A percentile compares a stretch with the other conserved stretches of the same genome.
Evolutionary conservation across 108 stramenopile genomes (phyloP).

Genomic region (Mediolabrus comicus): DNA sequence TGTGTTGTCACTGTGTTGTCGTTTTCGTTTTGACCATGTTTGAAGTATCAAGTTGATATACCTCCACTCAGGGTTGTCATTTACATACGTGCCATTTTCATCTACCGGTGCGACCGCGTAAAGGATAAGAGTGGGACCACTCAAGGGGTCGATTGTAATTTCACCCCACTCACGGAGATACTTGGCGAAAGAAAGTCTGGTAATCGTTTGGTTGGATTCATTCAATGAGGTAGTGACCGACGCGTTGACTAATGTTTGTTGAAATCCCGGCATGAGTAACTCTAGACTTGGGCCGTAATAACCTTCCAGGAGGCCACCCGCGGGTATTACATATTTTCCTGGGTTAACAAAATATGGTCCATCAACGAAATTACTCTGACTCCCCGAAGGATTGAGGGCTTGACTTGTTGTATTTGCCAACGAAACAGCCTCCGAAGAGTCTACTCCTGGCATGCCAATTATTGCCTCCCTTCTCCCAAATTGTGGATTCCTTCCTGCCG

Average conservation of each 20-base stretch:
- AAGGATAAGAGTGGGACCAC: conserved; percentile 27
- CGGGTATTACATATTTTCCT: conserved; percentile 37
- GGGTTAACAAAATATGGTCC: conserved; percentile 21
- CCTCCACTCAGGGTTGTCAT: conserved; percentile 38
- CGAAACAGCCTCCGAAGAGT: conserved; percentile 6
- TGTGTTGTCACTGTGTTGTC: conserved; percentile 38
- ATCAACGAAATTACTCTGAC: conserved; percentile 8
- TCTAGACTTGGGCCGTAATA: conserved; percentile 28
- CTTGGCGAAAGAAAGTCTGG: conserved; percentile 19
- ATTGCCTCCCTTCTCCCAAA: conserved; percentile 43
- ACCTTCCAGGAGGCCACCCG: conserved; percentile 13
- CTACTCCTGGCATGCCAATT: conserved; percentile 34
- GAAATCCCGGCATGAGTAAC: background rate
- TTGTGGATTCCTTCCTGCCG: conserved; percentile 27
- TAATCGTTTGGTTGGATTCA: background rate
- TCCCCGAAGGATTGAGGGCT: conserved; percentile 5
- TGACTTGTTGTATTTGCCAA: background rate
- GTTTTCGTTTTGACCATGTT: background rate
- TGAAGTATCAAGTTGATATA: conserved; percentile 14
- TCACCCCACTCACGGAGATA: conserved; percentile 34
- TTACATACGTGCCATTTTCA: conserved; percentile 8
- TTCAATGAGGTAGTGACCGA: background rate
- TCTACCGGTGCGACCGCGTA: conserved; percentile 37
- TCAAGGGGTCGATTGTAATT: conserved; percentile 26
- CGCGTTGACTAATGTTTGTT: conserved; percentile 33